Evolutionary conservation across 2,329 filamentous ascomycete genomes (phyloP), one percentile per base, ranked within the genome.

Genomic region (Diplocarpon mali): DNA sequence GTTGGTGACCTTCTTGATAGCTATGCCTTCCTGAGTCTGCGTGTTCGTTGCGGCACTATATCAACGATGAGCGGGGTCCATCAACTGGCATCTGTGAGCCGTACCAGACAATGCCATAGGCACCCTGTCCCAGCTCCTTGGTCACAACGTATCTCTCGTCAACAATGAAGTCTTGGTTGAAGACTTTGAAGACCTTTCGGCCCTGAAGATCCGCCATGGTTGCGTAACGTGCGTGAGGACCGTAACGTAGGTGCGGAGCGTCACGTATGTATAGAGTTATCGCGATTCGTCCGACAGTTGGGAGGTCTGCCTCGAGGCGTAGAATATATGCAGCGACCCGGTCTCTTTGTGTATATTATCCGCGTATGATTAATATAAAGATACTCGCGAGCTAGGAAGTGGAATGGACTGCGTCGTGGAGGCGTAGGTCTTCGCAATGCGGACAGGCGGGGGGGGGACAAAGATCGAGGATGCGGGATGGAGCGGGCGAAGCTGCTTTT

Each of bases 1-100:
- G 84, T 98, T 98, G 71, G 92, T 98, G 65, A 98, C 87, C 70
- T 98, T 98, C 70, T 98, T 98, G 73, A 98, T 92, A 60, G 92
- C 92, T 52, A 98, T 89, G 34, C 90, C 89, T 64, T 98, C 92
- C 60, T 80, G 83, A 28, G 85, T 93, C 65, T 88, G 80, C 63
- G 80, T 82, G 73, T 96, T 95, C 55, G 87, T 85, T 45, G 92
- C 92, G 49, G 92, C 90, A 67, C 89, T 95, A 64, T 14, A 37
- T 27, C 27, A 30, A 44, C 28, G 46, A 52, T 52, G 41, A 57
- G 54, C 44, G 51, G 42, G 56, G 55, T 56, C 54, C 46, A 49
- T 30, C 30, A 38, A 44, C 30, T 16, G 32, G 42, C 55, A 55
- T 45, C 27, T 15, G 39, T 38, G 47, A 34, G 28, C 67, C 76